A percentile compares a stretch with the other conserved stretches of the same genome.
These are phyloP conservation scores for Castanospermum australe DNA, from an alignment of 306 rosid species.

Conservation along the genomic window DNA sequence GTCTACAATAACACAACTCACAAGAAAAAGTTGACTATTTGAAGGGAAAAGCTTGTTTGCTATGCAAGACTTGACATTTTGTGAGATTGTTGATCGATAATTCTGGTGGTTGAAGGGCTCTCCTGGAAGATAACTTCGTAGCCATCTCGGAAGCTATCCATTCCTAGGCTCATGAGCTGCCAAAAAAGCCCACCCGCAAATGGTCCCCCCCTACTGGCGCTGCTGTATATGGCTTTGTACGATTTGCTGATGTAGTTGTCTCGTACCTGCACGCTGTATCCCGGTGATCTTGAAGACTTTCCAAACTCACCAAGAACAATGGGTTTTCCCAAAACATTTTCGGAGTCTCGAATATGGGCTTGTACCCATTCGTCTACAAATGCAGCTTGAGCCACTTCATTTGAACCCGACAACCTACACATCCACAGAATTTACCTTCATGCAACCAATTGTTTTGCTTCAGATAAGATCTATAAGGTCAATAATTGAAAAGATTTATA, in stretches of 20 bases:
- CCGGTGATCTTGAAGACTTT: slow-evolving; percentile 24
- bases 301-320: slow-evolving; percentile 37
- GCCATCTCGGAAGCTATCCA: slow-evolving; percentile 37
- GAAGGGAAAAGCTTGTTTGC: background rate
- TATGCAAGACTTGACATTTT: slow-evolving; percentile 13
- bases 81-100: slow-evolving; percentile 33
- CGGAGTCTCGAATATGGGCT: slow-evolving; percentile 21
- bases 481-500: background rate
- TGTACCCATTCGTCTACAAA: slow-evolving; percentile 35
- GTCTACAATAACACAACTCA: no score
- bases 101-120: slow-evolving; percentile 31
- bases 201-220: slow-evolving; percentile 33
- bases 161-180: slow-evolving; percentile 42
- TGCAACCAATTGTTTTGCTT: background rate
- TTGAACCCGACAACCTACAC: slow-evolving; percentile 24
- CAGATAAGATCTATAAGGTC: background rate
- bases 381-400: slow-evolving; percentile 10
- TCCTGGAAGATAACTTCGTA: slow-evolving; percentile 31
- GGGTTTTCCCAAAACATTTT: slow-evolving; percentile 22
- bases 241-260: slow-evolving; percentile 17
- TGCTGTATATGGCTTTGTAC: slow-evolving; percentile 8
- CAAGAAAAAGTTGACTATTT: background rate
- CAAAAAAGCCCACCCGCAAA: slow-evolving; percentile 45
- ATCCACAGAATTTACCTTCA: background rate
- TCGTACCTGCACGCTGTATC: slow-evolving; percentile 25